Evolutionary conservation across 352 stramenopile genomes (phyloP), one percentile per base, ranked within the genome.

Genomic region (Pythium pyrilobum): DNA sequence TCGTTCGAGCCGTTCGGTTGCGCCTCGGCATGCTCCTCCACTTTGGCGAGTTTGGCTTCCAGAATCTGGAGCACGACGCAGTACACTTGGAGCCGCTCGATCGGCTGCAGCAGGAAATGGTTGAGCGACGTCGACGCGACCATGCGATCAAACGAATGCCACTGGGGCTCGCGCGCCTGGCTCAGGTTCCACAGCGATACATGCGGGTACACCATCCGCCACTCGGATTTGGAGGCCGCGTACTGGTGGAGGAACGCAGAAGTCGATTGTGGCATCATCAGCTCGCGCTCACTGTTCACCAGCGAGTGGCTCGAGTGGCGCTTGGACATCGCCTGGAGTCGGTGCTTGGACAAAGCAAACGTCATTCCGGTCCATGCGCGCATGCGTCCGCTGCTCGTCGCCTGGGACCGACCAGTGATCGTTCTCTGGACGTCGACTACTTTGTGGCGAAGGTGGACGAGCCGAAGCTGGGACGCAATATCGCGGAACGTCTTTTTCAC

Each of bases 51-150:
- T 21, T 38, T 54, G 1, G 27, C 5, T 29, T 59, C 33, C 1
- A 59, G n/a, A 40, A 52, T 66, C 21, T 34, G 51, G 2, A 63
- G 31, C 27, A 59, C 37, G 4, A 28, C 38, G 34, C 51, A 59
- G 47, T 70, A 70, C 20, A 65, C 27, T 39, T 71, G 58, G 18
- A 67, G 32, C 0, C 66, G 50, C 38, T 74, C 62, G 24, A 74
- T 52, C 0, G 62, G 66, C 32, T 74, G 66, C 1, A 74, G 25
- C 3, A 74, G 54, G n/a, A 74, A 74, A 33, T 74, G 62, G 29
- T 63, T 74, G 12, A 74, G 44, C 9, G 53, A 63, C 9, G 52
- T 67, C 29, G 54, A 54, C 3, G 57, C 62, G 1, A 59, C 41
- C 44, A 62, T 63, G 16, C 34, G 34, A 1, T 54, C 21, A 23